Base-by-base conservation (phyloP, 352 stramenopile genomes). In the Pythium brachiatum region DNA sequence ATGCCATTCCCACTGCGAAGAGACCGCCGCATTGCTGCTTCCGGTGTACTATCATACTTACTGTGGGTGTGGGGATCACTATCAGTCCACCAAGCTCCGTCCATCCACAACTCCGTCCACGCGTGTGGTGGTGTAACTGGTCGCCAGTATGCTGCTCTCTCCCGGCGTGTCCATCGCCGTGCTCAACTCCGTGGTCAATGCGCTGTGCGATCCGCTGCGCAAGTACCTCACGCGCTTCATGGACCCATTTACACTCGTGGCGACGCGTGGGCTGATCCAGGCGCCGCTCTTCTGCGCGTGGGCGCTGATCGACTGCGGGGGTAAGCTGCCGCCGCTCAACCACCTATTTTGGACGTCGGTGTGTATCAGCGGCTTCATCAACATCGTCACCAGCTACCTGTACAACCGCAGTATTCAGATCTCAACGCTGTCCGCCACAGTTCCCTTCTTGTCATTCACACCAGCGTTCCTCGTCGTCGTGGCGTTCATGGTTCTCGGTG, bases 371-470 rank as follows among this genome's bases (percentile, higher is more conserved):
- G 83, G 83, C 46, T 27, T 38, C 44, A 91, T 92, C 70, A 92
- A 92, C 63, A 86, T 92, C 63, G 73, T 78, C 65, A 90, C 83
- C 8, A 92, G 83, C 68, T 92, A 92, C 68, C 59, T 92, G 68
- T 92, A 92, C 73, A 90, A 90, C 57, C 81, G 83, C 39, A 81
- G 73, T 20, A 90, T 92, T 61, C 83, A 92, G 76, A 91, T 92
- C 76, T 92, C 83, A 25, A 89, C 81, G 27, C 68, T 92, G 6
- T 88, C 83, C 13, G 81, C 79, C 6, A 92, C 83, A 0, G 72
- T 92, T n/a, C 83, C 81, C 12, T 92, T 90, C 62, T 61, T 92
- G 50, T 92, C 83, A 15, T 90, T 92, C 62, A 92, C 83, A 6
- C 81, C 83, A 5, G 83, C 81, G 18, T 92, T 92, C 52, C 57